These are phyloP conservation scores for Wickerhamomyces ciferrii DNA, from an alignment of 805 yeast species.

Conservation along the genomic window DNA sequence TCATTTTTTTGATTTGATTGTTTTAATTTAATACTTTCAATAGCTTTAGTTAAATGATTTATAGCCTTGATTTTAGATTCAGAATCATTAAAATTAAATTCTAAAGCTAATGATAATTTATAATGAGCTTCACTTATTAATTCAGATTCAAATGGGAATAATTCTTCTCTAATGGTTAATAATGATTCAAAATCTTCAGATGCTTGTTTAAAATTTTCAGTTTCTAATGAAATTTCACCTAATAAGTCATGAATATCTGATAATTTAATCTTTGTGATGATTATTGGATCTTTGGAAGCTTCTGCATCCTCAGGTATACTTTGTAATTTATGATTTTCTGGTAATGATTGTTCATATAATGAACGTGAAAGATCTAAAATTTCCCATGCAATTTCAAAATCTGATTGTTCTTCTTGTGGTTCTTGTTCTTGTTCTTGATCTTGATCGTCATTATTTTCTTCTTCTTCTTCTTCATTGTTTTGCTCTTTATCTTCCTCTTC, in stretches of 20 bases:
- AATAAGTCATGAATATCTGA: constrained; percentile 73
- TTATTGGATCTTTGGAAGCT: constrained; percentile 25
- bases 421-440: constrained; percentile 19
- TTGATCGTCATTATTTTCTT: constrained; percentile 14
- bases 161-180: constrained; percentile 44
- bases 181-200: constrained; percentile 60
- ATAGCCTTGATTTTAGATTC: constrained; percentile 44
- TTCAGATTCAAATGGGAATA: constrained; percentile 46
- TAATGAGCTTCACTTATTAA: constrained; percentile 75
- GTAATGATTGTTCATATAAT: constrained; percentile 37
- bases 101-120: constrained; percentile 74
- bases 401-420: constrained; percentile 50
- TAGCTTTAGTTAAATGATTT: constrained; percentile 49
- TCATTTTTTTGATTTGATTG: constrained; percentile 29
- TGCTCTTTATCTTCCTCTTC: constrained; percentile 16
- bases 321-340: constrained; percentile 23
- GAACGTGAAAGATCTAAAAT: constrained; percentile 74
- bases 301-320: constrained; percentile 8
- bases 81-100: constrained; percentile 55
- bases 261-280: constrained; percentile 43
- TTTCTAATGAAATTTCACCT: constrained; percentile 87
- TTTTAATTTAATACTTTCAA: constrained; percentile 39
- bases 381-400: constrained; percentile 88
- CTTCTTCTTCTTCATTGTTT: constrained; percentile 19
- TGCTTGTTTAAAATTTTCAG: constrained; percentile 83